Conservation (phyloP, 169 alveolate species). For the Cryptosporidium xiaoi region DNA sequence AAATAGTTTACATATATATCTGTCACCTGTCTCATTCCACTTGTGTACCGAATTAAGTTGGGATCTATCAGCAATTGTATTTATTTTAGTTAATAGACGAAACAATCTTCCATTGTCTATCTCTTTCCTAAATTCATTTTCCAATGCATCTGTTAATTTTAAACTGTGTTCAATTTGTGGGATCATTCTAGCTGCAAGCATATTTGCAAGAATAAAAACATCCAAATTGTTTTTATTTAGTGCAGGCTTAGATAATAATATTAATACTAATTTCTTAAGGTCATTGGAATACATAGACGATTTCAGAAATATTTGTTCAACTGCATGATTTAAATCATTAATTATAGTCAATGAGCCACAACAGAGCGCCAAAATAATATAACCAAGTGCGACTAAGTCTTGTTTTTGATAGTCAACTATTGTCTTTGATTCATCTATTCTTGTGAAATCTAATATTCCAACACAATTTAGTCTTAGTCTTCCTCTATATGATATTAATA, state of each 20-base stretch:
- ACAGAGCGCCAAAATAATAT: conserved; percentile 52
- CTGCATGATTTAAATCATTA: conserved; percentile 68
- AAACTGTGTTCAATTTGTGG: conserved; percentile 72
- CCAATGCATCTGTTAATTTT: conserved; percentile 68
- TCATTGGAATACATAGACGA: conserved; percentile 63
- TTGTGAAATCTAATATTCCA: conserved; percentile 55
- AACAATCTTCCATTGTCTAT: conserved; percentile 72
- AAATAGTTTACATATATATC: conserved; percentile 59
- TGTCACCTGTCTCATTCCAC: conserved; percentile 74
- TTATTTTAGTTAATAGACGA: conserved; percentile 53
- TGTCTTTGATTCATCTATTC: conserved; percentile 62
- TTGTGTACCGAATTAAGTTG: conserved; percentile 71
- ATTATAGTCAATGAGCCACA: conserved; percentile 68
- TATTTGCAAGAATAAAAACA: conserved; percentile 63
- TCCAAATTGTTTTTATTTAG: conserved; percentile 63
- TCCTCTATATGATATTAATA: conserved; percentile 66
- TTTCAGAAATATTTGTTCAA: conserved; percentile 62
- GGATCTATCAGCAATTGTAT: conserved; percentile 70
- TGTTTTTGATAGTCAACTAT: conserved; percentile 65
- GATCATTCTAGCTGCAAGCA: conserved; percentile 75
- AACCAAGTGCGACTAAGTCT: conserved; percentile 66
- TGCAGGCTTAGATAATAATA: conserved; percentile 70
- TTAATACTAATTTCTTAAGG: conserved; percentile 50
- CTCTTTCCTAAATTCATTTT: conserved; percentile 63
- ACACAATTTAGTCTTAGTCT: conserved; percentile 64